Base-by-base conservation (phyloP, 1,139 yeast genomes). In the Yamadazyma oceani region DNA sequence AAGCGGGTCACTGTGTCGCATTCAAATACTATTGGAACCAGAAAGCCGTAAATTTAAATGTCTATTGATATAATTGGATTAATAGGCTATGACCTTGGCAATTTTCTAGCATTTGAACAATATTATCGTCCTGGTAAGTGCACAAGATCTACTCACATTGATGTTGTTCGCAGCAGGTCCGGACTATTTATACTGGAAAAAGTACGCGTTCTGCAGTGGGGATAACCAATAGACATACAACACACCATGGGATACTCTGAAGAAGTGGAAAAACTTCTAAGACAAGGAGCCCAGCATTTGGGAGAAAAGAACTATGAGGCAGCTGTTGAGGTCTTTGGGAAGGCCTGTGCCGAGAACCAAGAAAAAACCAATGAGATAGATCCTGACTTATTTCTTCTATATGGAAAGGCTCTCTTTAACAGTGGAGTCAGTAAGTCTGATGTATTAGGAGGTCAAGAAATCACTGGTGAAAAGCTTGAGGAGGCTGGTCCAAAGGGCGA, bases 351-450 rank as follows among this genome's bases (percentile, higher is more conserved):
- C 43, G 42, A 58, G 30, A 73, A 63, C 49, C 72, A 79, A 32
- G 64, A 67, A 26, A 71, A 72, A 32, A 64, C 72, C 22, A 72
- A 73, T 14, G 78, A 76, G 14, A 78, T 78, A 37, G 85, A 85
- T 53, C 85, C 94, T 2, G 85, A 87, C 44, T 67, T 87, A 46
- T 66, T 89, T 50, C 78, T 75, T 46, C 59, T 85, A 26, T 88
- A 92, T 48, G 97, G 97, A 2, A 78, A 82, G 53, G 81, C 96
- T 1, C 64, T 92, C 30, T 89, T 84, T 59, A 85, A 82, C 47
- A 76, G 78, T 32, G 97, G 94, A 1, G 84, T 87, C 10, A 66
- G 79, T 30, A 82, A 75, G 36, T 80, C 89, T 2, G 92, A 85
- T 34, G 84, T 92, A n/a, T 74, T 92, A 42, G 96, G 96, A 26